Evolutionary conservation across 768 basidiomycete species (phyloP), one percentile per base, ranked within the genome.

Genomic region (Cystobasidium tubakii): DNA sequence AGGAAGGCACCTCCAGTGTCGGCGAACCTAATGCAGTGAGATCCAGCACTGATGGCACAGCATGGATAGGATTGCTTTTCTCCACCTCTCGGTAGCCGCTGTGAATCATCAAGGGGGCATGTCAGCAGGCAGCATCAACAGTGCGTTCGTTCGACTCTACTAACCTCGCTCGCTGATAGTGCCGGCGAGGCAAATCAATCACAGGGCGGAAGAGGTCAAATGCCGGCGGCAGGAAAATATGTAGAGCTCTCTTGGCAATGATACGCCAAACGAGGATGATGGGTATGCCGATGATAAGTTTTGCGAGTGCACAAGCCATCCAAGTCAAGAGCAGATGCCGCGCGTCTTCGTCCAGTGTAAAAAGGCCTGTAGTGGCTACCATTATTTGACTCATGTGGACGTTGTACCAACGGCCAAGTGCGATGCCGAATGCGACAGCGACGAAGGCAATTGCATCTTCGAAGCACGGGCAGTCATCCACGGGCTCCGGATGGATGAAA

Each of bases 391-490:
- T 76, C 31, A 43, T 57, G 39, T 74, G 73, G 0, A 76, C 84
- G 33, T 81, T 83, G 62, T 82, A 82, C 92, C 93, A 96, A 54
- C 86, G 84, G 0, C 86, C 87, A 0, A 92, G 79, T 27, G 86
- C 82, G 23, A 84, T 83, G n/a, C 95, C 95, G 42, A 89, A 83
- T 21, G 90, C 84, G 50, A 92, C 92, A 29, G 90, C 88, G n/a
- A 90, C 82, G 76, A 93, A 89, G 0, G 95, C 92, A 64, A 97
- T 94, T 1, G 94, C 91, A 79, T 98, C 95, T 79, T 96, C 95
- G 81, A 96, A 99, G 81, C 95, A 97, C 1, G 95, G 95, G 77
- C 95, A 97, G 78, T 95, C 92, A 73, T 98, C 94, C 10, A 95
- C 90, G 0, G 95, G 95, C 77, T 94, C 89, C 0, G 94, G 92